Base-by-base conservation (phyloP, 2,329 filamentous ascomycete genomes). In the Aspergillus piperis region DNA sequence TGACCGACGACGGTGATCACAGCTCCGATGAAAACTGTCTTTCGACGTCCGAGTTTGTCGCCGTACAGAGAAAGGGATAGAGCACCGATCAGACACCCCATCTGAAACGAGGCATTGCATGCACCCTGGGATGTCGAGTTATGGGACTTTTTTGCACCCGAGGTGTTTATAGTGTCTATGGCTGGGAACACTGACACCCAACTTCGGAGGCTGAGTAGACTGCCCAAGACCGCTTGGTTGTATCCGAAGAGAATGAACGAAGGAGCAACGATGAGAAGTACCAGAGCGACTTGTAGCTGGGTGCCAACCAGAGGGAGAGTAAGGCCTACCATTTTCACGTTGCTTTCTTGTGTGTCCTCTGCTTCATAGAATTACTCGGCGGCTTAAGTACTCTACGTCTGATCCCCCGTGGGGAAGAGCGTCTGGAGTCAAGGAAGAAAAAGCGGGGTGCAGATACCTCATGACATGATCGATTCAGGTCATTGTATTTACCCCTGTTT, bases 211-310 rank as follows among this genome's bases (percentile, higher is more conserved):
- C 52, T 56, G 21, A 61, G 27, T 0, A 64, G 21, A 10, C 62
- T 58, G 19, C 59, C 62, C n/a, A 80, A 74, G 47, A 78, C 79
- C 53, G 78, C 78, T 66, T 83, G 80, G 65, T 84, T 83, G 73
- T 83, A 84, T 56, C 82, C 82, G 65, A 81, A 83, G 50, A 81
- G 73, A 55, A 82, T 77, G 61, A 82, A 82, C 17, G 76, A 66
- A 27, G 70, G 70, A n/a, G 59, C 66, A 17, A 68, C 66, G 5
- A 64, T 23, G 13, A 52, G 42, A 47, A 19, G 8, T 21, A 47
- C 42, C 19, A 47, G 42, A 19, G 42, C 42, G 19, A 47, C 10
- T 19, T 47, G 42, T 8, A 47, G 19, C 42, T 11, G 19, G 10
- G 42, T 47, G 8, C 42, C 42, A 13, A 47, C 17, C 13, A 47